Conservation (phyloP, 129 eudicot species). For the Flaveria ramosissima region DNA sequence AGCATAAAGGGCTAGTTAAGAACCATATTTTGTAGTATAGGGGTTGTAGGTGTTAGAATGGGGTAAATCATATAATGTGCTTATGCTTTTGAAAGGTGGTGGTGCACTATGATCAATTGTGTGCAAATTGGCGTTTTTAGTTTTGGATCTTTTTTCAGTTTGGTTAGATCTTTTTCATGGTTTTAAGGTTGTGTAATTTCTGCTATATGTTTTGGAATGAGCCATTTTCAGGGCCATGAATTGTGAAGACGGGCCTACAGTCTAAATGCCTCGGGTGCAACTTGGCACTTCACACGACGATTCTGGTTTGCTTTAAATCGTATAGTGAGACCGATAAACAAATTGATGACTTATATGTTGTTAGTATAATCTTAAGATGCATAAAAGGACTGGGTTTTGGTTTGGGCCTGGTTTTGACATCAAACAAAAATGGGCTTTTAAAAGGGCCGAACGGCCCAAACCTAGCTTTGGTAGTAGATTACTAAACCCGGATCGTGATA, state of each 20-base stretch:
- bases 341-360: too few species aligned
- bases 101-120: background rate
- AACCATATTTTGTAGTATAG: conserved; percentile 16
- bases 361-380: too few species aligned
- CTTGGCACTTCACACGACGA: too few species aligned
- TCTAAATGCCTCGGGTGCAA: background rate
- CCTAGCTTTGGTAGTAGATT: too few species aligned
- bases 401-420: too few species aligned
- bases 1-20: conserved; percentile 3
- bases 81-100: background rate
- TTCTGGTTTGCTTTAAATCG: too few species aligned
- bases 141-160: background rate
- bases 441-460: too few species aligned
- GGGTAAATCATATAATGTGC: background rate
- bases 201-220: background rate
- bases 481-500: too few species aligned
- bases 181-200: background rate
- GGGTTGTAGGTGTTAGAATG: conserved; percentile 1
- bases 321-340: too few species aligned
- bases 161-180: background rate
- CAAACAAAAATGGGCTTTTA: too few species aligned
- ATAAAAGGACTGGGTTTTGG: too few species aligned
- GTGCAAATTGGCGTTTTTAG: background rate
- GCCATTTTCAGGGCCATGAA: background rate
- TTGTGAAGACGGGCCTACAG: background rate